Evolutionary conservation across 139 green algal species (phyloP).

Genomic region (Chlorella vulgaris): DNA sequence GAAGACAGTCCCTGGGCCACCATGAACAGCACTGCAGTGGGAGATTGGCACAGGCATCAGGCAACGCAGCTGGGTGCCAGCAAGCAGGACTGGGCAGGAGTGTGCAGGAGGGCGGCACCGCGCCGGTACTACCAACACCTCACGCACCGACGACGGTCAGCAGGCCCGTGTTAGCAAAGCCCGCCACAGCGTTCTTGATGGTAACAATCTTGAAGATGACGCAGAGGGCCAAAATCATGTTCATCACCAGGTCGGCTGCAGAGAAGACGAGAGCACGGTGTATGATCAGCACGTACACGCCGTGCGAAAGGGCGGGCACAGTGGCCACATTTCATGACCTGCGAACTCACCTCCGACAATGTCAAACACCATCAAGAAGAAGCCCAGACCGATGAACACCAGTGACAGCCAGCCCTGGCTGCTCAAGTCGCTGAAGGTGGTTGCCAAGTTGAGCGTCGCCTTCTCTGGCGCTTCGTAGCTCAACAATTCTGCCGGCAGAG

Average conservation of each 20-base stretch:
- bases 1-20: constrained; percentile 56
- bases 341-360: constrained; percentile 14
- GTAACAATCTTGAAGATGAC: constrained; percentile 42
- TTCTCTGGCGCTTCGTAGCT: neutral
- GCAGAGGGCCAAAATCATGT: constrained; percentile 31
- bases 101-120: neutral
- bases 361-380: constrained; percentile 43
- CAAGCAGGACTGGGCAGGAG: neutral
- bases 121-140: neutral
- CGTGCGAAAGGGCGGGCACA: too few relatives aligned
- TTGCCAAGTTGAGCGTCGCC: neutral
- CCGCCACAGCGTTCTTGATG: constrained; percentile 36
- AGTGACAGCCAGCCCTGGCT: constrained; percentile 40
- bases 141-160: constrained; percentile 50
- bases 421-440: neutral
- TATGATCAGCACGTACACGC: too few relatives aligned
- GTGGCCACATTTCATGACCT: too few relatives aligned
- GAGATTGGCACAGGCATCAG: too few relatives aligned
- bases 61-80: too few relatives aligned
- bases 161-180: constrained; percentile 55
- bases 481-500: constrained; percentile 17
- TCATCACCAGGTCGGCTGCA: constrained; percentile 48
- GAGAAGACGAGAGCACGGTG: neutral
- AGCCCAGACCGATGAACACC: constrained; percentile 28
- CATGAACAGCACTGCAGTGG: constrained; percentile 52